A percentile compares a stretch with the other conserved stretches of the same genome.
phyloP scores from a whole-genome alignment of 2,329 filamentous ascomycete genomes.

The Alternaria sp. region DNA sequence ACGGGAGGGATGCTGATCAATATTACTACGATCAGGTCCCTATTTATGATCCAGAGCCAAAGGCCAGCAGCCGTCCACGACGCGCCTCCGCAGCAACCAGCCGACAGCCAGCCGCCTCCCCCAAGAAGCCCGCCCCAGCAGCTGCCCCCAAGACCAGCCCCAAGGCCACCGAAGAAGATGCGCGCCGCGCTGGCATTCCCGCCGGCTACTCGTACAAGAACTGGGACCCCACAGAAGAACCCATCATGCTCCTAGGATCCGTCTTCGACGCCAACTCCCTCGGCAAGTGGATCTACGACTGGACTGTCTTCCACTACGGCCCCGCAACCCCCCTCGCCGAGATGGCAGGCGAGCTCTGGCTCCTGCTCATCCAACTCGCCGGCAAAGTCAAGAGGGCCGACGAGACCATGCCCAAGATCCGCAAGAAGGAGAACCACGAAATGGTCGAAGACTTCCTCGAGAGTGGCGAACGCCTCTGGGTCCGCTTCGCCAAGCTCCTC shows the following conservation, averaged over 20 bases:
- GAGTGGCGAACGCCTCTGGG: slow-evolving; percentile 83
- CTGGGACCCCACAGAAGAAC: slow-evolving; percentile 94
- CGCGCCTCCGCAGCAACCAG: slow-evolving; percentile 62
- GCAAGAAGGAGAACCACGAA: slow-evolving; percentile 74
- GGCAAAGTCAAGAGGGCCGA: slow-evolving; percentile 93
- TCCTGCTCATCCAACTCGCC: slow-evolving; percentile 89
- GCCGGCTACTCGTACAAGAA: slow-evolving; percentile 94
- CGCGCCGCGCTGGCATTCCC: slow-evolving; percentile 72
- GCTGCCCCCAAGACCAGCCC: slow-evolving; percentile 40
- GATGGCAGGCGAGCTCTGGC: slow-evolving; percentile 92
- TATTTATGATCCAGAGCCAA: slow-evolving; percentile 52
- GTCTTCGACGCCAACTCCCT: slow-evolving; percentile 98
- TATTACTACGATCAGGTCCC: slow-evolving; percentile 58
- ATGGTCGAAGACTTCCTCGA: slow-evolving; percentile 90
- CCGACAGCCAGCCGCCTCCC: slow-evolving; percentile 48
- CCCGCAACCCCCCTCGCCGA: slow-evolving; percentile 84
- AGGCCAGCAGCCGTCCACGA: slow-evolving; percentile 58
- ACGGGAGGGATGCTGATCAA: slow-evolving; percentile 61
- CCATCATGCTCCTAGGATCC: slow-evolving; percentile 91
- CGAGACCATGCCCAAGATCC: slow-evolving; percentile 75
- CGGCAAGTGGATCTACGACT: slow-evolving; percentile 99
- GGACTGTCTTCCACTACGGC: slow-evolving; percentile 91
- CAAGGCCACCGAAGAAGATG: slow-evolving; percentile 70
- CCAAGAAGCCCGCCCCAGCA: slow-evolving; percentile 42
- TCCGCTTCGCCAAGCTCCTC: slow-evolving; percentile 83